Evolutionary conservation across 495 filamentous ascomycete species (phyloP).

Genomic region (Extremus antarcticus): DNA sequence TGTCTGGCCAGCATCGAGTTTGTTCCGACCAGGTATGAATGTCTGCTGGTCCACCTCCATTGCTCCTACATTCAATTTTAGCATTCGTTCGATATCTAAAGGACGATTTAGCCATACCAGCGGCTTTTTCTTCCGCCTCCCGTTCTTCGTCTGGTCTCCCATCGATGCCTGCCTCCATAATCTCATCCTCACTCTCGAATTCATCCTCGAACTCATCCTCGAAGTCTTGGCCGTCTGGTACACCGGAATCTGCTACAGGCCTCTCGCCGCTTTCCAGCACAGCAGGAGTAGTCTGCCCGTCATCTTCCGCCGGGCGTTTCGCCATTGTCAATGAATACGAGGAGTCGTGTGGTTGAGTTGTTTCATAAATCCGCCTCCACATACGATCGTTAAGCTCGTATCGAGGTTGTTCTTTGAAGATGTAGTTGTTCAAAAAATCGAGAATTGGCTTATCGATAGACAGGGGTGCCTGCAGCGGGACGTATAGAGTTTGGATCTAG

Average conservation of each 20-base stretch:
- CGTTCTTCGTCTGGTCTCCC: conserved; percentile 86
- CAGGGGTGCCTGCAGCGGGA: too few species aligned
- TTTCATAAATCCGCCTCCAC: too few species aligned
- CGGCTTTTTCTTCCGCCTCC: conserved; percentile 68
- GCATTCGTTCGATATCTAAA: conserved; percentile 1
- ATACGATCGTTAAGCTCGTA: too few species aligned
- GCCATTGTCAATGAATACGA: conserved; percentile 24
- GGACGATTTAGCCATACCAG: conserved; percentile 33
- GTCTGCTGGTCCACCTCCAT: conserved; percentile 91
- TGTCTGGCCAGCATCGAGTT: conserved; percentile 78
- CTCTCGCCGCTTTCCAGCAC: conserved; percentile 35
- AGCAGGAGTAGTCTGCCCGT: conserved; percentile 13
- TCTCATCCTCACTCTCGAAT: conserved; percentile 93
- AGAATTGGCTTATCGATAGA: not conserved
- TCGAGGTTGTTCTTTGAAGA: not conserved
- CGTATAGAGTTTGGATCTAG: too few species aligned
- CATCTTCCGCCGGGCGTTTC: conserved; percentile 35
- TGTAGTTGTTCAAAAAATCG: not conserved
- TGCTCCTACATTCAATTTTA: conserved; percentile 40
- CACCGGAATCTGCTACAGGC: conserved; percentile 25
- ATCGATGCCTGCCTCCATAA: conserved; percentile 88
- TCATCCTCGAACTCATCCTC: conserved; percentile 96
- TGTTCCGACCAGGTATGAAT: conserved; percentile 84
- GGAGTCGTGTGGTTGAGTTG: too few species aligned
- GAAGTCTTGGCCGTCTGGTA: conserved; percentile 67